These are phyloP conservation scores for Trametes meyenii DNA, from an alignment of 768 basidiomycete genomes.

Conservation along the genomic window DNA sequence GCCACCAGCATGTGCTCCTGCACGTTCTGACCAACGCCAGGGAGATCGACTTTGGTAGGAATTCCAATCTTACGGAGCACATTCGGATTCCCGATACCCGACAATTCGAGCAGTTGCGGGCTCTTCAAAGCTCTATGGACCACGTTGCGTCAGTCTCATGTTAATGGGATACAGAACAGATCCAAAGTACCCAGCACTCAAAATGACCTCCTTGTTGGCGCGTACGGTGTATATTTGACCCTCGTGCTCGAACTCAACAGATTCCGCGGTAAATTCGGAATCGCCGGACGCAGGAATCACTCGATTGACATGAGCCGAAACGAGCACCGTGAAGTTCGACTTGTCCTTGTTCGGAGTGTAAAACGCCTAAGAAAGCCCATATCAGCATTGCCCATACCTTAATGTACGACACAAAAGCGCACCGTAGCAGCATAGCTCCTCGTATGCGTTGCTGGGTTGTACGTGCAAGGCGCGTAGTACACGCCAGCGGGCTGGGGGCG, in stretches of 20 bases:
- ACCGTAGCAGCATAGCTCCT: conserved; percentile 33
- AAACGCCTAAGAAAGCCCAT: conserved; percentile 26
- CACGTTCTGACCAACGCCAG: conserved; percentile 56
- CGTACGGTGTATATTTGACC: conserved; percentile 37
- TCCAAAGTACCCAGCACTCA: conserved; percentile 23
- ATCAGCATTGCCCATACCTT: not conserved
- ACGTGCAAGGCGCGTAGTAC: conserved; percentile 21
- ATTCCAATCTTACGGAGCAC: conserved; percentile 46
- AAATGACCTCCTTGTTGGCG: conserved; percentile 53
- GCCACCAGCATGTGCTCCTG: conserved; percentile 48
- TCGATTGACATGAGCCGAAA: conserved; percentile 34
- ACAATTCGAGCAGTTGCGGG: conserved; percentile 57
- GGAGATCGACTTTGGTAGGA: conserved; percentile 41
- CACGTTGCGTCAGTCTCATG: too few relatives aligned
- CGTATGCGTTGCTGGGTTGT: conserved; percentile 23
- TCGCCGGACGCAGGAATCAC: conserved; percentile 24
- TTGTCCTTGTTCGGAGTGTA: conserved; percentile 31
- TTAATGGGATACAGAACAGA: not conserved
- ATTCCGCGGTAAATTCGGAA: conserved; percentile 42
- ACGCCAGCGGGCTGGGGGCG: conserved; percentile 21
- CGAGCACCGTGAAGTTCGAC: conserved; percentile 35
- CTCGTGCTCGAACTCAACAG: conserved; percentile 47
- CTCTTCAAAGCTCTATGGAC: conserved; percentile 21
- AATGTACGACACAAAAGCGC: conserved; percentile 7
- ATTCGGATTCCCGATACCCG: conserved; percentile 53